These are phyloP conservation scores for Penicillium sp. DNA, from an alignment of 2,329 filamentous ascomycete genomes.

Conservation along the genomic window DNA sequence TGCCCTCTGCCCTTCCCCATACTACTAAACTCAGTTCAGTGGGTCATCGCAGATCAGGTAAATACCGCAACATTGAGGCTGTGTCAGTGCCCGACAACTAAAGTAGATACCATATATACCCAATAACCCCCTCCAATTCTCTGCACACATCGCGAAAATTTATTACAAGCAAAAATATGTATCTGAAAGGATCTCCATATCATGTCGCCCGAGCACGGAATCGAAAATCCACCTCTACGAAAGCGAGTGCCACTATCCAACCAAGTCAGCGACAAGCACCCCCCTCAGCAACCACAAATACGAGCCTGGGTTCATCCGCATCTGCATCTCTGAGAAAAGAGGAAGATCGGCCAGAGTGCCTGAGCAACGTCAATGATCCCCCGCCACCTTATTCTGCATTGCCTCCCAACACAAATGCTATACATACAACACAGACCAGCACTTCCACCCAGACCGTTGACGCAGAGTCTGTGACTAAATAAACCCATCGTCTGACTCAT, in stretches of 20 bases:
- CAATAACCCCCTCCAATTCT: too few relatives aligned
- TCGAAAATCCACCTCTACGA: not conserved
- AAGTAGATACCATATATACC: too few relatives aligned
- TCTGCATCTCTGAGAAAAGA: not conserved
- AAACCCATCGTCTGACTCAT: not conserved
- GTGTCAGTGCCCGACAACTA: not conserved
- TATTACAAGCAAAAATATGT: not conserved
- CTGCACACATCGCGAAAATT: not conserved
- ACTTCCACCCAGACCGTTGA: not conserved
- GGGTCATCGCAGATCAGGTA: not conserved
- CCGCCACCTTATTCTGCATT: not conserved
- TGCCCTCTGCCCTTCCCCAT: too few relatives aligned
- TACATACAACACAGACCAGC: not conserved
- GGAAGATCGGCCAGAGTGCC: not conserved
- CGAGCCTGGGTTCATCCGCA: not conserved
- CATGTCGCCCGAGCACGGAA: constrained; percentile 1
- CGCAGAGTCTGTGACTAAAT: not conserved
- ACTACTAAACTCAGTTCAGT: not conserved
- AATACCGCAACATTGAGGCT: not conserved
- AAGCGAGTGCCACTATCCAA: not conserved
- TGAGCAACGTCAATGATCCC: not conserved
- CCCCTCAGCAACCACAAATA: not conserved
- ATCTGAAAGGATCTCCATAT: not conserved
- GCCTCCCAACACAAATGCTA: not conserved
- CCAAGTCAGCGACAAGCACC: not conserved